Evolutionary conservation across 257 asterid species (phyloP), one percentile per base, ranked within the genome.

Genomic region (Penstemon eatonii): DNA sequence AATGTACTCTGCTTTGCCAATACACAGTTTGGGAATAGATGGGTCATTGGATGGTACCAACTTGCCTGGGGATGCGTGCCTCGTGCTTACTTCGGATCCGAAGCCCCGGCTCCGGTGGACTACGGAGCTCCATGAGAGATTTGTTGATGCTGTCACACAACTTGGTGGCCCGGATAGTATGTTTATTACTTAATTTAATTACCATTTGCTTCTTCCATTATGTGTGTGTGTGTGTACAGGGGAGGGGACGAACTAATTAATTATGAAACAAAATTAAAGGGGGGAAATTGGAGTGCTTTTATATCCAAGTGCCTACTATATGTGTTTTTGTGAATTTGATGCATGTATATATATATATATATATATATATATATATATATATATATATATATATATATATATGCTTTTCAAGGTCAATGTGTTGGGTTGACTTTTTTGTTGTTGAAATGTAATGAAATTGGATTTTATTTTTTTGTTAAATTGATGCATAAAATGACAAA

Each of bases 61-160:
- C 51, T 72, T 85, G 75, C 89, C 87, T 18, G 88, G 85, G 8
- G 91, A 85, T 70, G 79, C 89, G 51, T 82, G 91, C 63, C 80
- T 87, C 38, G 83, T 87, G 42, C 85, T 85, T 71, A 76, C 95
- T 64, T 60, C 91, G 69, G 95, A 87, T 55, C 91, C 95, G 19
- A 73, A 79, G 74, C 95, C 95, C 5, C 91, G 95, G 36, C 89
- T 87, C 67, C 81, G 95, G 8, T 87, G 95, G 95, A 87, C 95
- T 6, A 67, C 84, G 44, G 95, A 85, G 73, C 91, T 85, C 59
- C 95, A 87, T 38, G 86, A 87, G 42, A 72, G 91, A 60, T 87
- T 87, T 44, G 85, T 85, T 13, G 95, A 87, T 53, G 95, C 95
- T 33, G 88, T 87, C 56, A 69, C 91, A 6, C 95, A 87, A 75